Base-by-base conservation (phyloP, 139 green algal species). In the Volvox africanus region DNA sequence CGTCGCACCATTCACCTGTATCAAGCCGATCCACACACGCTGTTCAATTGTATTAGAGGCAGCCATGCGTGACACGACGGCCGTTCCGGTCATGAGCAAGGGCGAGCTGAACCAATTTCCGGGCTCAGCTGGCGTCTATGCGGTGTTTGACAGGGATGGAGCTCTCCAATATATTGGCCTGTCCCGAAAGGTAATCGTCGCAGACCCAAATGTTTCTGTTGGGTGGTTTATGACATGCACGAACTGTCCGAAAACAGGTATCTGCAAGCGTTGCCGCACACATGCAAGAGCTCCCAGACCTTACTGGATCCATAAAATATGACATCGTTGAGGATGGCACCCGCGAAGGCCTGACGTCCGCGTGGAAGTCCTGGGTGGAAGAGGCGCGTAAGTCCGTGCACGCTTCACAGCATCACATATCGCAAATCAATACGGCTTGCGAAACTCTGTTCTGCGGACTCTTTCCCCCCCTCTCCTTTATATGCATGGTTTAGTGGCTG, bases 361-460 rank as follows among this genome's bases (percentile, higher is more conserved):
- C 95, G 0, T 99, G 97, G 97, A 98, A 98, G 94, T 69, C 83
- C 2, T 98, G 97, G 97, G 90, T 99, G 67, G 93, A 98, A 91
- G 93, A 97, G 67, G 91, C 94, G 82, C 85, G 95, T 96, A 81
- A 83, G 93, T 61, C 73, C 73, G 67, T 26, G 67, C 22, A 75
- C 44, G 44, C 44, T 5, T 55, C 44, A 9, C 44, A 55, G 5
- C 9, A 9, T 9, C 9, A 55, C 44, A 55, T 55, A 55, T 55
- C 44, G 44, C 44, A 55, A 55, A 55, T 55, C 44, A 5, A 5
- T 9, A 55, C 5, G 44, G 44, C 44, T 55, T 9, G 44, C 44
- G 44, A 55, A 55, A 55, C 44, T 9, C 44, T 5, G 9, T 55
- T 55, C 44, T 55, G 44, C 44, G 44, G 9, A 55, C 44, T 9